These are phyloP conservation scores for Microsporum canis DNA, from an alignment of 2,329 filamentous ascomycete species.

Conservation along the genomic window DNA sequence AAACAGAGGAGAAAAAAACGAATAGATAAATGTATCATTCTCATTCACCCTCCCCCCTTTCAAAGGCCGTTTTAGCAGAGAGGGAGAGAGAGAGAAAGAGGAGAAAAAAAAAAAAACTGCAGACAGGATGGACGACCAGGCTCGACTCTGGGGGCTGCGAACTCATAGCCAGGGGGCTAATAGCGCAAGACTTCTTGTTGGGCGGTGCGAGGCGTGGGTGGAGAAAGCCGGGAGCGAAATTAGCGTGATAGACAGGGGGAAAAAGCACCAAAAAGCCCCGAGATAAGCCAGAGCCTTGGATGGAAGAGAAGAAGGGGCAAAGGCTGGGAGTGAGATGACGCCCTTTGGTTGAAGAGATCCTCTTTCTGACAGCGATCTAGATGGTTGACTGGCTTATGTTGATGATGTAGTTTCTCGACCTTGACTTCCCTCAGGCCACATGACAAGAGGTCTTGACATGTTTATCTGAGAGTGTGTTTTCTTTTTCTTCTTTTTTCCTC, in stretches of 20 bases:
- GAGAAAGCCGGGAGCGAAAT: slow-evolving; percentile 7
- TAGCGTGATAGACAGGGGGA: slow-evolving; percentile 7
- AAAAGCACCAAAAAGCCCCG: neutral
- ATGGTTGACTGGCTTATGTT: neutral
- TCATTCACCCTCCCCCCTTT: neutral
- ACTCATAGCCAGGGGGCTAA: neutral
- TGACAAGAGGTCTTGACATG: no score
- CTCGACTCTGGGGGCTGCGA: neutral
- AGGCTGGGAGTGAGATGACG: neutral
- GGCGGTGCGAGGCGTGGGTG: slow-evolving; percentile 7
- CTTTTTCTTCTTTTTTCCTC: neutral
- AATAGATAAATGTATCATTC: neutral
- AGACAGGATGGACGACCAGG: neutral
- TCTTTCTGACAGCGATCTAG: neutral
- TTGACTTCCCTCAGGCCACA: no score
- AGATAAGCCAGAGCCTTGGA: neutral
- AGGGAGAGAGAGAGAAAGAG: neutral
- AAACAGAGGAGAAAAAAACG: neutral
- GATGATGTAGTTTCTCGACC: neutral
- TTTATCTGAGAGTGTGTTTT: neutral
- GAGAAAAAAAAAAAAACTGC: neutral
- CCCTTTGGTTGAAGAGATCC: neutral
- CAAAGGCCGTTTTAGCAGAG: neutral
- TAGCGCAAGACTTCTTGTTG: neutral
- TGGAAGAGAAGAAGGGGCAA: neutral